Percentiles rank a stretch among this genome's conserved stretches.
Conservation (phyloP, 345 rosid species). For the Boechera divaricarpa region DNA sequence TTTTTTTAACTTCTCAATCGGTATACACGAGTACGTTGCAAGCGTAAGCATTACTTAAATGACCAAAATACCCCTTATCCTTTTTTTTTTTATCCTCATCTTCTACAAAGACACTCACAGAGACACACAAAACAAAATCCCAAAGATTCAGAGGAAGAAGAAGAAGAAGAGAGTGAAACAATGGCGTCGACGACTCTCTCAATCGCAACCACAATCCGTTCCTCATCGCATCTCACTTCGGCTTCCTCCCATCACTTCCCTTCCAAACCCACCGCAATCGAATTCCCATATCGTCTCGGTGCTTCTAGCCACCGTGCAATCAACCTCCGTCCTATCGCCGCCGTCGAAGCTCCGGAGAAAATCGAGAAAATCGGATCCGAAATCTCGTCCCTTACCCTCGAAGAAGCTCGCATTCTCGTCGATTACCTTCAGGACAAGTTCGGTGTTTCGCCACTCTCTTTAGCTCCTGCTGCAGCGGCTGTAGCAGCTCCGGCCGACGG, state of each 20-base stretch:
- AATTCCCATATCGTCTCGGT: conserved; percentile 50
- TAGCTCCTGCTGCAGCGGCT: conserved; percentile 62
- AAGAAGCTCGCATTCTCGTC: conserved; percentile 74
- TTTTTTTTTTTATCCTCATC: conserved; percentile 22
- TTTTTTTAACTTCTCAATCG: neutral
- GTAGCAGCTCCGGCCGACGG: conserved; percentile 52
- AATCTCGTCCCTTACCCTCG: conserved; percentile 71
- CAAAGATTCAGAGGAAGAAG: neutral
- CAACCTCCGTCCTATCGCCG: conserved; percentile 63
- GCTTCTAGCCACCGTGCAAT: conserved; percentile 45
- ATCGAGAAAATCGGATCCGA: conserved; percentile 68
- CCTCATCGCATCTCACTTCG: conserved; percentile 43
- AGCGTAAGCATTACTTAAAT: neutral
- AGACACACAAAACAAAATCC: neutral
- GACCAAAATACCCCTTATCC: conserved; percentile 46
- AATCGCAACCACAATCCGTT: conserved; percentile 47
- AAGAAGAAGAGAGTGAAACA: conserved; percentile 25
- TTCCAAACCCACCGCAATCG: conserved; percentile 44
- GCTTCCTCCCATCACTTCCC: conserved; percentile 35
- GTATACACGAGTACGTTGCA: neutral
- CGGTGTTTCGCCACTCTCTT: conserved; percentile 78
- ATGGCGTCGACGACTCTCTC: conserved; percentile 56
- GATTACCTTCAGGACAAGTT: conserved; percentile 86
- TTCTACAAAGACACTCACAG: conserved; percentile 1
- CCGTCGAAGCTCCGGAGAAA: conserved; percentile 75